phyloP scores from a whole-genome alignment of 108 stramenopile genomes.

The Skeletonema menzelii region DNA sequence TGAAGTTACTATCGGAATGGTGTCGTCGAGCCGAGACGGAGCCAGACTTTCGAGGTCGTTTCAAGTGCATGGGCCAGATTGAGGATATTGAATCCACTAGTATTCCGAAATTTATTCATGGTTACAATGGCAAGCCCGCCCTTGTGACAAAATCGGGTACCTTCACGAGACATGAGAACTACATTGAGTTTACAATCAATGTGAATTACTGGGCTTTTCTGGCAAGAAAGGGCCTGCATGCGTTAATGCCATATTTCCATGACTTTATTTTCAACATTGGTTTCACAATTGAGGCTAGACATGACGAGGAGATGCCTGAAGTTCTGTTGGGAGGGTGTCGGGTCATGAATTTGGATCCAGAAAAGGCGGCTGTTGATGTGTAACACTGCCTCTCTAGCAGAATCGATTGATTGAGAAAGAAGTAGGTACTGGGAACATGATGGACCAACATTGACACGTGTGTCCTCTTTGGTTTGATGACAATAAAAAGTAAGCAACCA shows the following conservation, averaged over 20 bases:
- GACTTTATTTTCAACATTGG: conserved; percentile 44
- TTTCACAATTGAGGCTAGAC: conserved; percentile 40
- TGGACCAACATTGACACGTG: too few species aligned
- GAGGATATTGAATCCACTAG: conserved; percentile 51
- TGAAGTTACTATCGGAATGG: conserved; percentile 60
- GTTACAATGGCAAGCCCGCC: conserved; percentile 66
- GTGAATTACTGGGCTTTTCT: conserved; percentile 49
- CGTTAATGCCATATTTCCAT: conserved; percentile 34
- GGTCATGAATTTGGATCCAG: conserved; percentile 45
- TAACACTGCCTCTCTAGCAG: neutral
- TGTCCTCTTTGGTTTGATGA: neutral
- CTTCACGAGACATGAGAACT: conserved; percentile 47
- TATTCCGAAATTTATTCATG: conserved; percentile 52
- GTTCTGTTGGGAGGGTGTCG: conserved; percentile 46
- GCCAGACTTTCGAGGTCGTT: conserved; percentile 55
- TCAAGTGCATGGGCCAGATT: conserved; percentile 56
- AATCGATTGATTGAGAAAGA: neutral
- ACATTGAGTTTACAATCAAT: conserved; percentile 59
- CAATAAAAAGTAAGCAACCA: neutral
- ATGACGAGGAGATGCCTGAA: conserved; percentile 49
- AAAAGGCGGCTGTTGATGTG: conserved; percentile 17
- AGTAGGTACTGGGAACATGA: neutral
- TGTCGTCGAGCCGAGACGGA: conserved; percentile 55
- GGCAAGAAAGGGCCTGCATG: conserved; percentile 40
- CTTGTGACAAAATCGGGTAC: conserved; percentile 59